Evolutionary conservation across 768 basidiomycete species (phyloP).

Genomic region (Collybia sordida): DNA sequence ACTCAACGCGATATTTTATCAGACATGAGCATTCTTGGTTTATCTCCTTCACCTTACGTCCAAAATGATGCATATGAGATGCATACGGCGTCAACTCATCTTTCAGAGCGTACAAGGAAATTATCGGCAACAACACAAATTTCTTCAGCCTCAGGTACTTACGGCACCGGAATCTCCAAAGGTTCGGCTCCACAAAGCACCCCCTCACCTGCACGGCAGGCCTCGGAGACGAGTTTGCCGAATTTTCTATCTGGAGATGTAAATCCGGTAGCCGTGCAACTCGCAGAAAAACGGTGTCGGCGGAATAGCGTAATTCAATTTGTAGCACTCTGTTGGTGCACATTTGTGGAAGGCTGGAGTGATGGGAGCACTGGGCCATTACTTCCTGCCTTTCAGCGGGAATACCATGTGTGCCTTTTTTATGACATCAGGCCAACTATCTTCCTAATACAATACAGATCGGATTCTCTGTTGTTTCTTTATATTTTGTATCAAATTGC

Average conservation of each 20-base stretch:
- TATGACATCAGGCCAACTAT: not conserved
- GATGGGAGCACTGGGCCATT: slow-evolving; percentile 25
- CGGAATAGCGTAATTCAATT: slow-evolving; percentile 31
- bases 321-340: slow-evolving; percentile 36
- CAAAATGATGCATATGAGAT: slow-evolving; percentile 2
- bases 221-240: not conserved
- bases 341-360: slow-evolving; percentile 41
- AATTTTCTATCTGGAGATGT: not conserved
- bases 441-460: slow-evolving; percentile 24
- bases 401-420: slow-evolving; percentile 19
- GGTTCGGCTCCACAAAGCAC: not conserved
- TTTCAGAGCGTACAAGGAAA: slow-evolving; percentile 9
- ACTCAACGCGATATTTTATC: no score
- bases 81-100: slow-evolving; percentile 2
- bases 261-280: not conserved
- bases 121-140: slow-evolving; percentile 3
- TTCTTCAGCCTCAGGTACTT: not conserved
- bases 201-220: not conserved
- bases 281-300: not conserved
- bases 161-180: not conserved
- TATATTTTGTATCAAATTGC: slow-evolving; percentile 42
- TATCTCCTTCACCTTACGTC: no score
- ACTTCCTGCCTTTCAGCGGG: slow-evolving; percentile 23
- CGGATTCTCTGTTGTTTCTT: slow-evolving; percentile 46
- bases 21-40: no score